Evolutionary conservation across 2,329 filamentous ascomycete species (phyloP).

Genomic region (Xylogone sp.): DNA sequence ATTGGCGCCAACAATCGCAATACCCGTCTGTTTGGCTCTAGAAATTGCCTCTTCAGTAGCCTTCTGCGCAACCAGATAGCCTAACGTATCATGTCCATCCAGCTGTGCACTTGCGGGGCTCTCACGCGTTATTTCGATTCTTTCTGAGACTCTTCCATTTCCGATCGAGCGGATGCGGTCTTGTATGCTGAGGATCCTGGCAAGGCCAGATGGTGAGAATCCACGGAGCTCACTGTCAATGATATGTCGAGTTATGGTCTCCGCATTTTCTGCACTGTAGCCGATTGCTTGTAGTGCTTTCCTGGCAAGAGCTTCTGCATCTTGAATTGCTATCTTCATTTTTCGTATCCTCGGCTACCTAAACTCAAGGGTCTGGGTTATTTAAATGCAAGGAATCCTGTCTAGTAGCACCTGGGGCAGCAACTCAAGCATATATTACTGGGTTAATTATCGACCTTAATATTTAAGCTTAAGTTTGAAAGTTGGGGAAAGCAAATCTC

Average conservation of each 20-base stretch:
- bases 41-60: background rate
- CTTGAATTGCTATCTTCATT: background rate
- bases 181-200: background rate
- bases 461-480: too few species aligned
- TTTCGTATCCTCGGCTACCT: too few species aligned
- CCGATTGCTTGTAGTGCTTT: background rate
- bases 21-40: background rate
- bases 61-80: background rate
- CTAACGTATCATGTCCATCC: background rate
- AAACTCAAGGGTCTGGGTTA: too few species aligned
- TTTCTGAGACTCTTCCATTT: background rate
- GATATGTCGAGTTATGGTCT: background rate
- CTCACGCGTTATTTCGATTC: background rate
- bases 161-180: background rate
- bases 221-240: background rate
- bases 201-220: background rate
- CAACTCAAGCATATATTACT: too few species aligned
- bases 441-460: too few species aligned
- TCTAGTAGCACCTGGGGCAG: too few species aligned
- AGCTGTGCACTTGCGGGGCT: background rate
- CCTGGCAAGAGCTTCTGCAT: background rate
- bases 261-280: background rate
- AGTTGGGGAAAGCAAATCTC: too few species aligned
- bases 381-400: too few species aligned
- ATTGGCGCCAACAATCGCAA: background rate